Conservation (phyloP, 2,329 filamentous ascomycete species). For the Ophiostoma novo-ulmi region DNA sequence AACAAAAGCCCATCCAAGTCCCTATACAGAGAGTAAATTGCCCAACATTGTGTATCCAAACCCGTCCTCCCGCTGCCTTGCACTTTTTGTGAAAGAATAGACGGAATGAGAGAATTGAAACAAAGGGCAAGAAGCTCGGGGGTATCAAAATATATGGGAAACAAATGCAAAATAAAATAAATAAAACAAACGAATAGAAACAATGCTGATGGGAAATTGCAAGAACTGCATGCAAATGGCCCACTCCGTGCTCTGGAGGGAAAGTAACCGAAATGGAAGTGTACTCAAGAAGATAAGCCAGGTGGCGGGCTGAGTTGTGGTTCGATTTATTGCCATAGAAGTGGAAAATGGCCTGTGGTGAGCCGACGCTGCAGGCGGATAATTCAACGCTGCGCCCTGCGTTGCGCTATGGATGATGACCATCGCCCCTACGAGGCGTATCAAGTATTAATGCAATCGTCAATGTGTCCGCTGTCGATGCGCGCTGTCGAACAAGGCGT, state of each 20-base stretch:
- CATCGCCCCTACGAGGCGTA: background rate
- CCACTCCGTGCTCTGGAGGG: slow-evolving; percentile 1
- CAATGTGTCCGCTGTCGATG: background rate
- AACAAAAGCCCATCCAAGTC: slow-evolving; percentile 5
- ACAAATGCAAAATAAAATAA: background rate
- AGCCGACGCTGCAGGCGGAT: background rate
- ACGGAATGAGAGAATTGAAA: background rate
- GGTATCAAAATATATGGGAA: slow-evolving; percentile 16
- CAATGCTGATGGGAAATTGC: background rate
- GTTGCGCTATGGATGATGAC: background rate
- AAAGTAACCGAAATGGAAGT: background rate
- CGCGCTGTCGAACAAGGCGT: background rate
- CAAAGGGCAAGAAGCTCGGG: slow-evolving; percentile 2
- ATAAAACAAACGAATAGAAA: background rate
- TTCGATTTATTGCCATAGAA: background rate
- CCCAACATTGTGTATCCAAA: background rate
- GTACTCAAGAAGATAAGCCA: background rate
- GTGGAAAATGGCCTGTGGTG: background rate
- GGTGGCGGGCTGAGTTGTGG: background rate
- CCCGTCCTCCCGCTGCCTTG: background rate
- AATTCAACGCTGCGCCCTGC: background rate
- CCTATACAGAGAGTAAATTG: slow-evolving; percentile 6
- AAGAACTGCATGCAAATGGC: slow-evolving; percentile 1
- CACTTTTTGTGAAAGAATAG: background rate
- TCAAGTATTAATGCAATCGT: background rate